Evolutionary conservation across 305 asterid species (phyloP).

Genomic region (Solanum hybrid): DNA sequence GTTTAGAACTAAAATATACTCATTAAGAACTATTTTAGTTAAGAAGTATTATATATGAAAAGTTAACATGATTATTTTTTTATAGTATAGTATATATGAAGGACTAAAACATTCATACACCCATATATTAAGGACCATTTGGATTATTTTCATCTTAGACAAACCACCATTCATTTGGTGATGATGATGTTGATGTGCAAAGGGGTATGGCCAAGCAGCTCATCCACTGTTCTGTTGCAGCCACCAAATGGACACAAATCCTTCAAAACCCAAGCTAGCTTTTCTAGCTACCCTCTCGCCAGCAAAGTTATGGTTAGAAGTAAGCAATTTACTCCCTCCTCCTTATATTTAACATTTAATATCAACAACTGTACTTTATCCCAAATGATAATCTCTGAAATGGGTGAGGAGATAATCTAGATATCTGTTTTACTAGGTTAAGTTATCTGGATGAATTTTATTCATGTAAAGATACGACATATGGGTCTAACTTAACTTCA

Average conservation of each 20-base stretch:
- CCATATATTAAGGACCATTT: background rate
- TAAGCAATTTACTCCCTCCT: slow-evolving; percentile 12
- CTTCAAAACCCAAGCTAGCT: background rate
- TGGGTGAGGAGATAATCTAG: background rate
- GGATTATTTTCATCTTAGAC: background rate
- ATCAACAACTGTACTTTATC: background rate
- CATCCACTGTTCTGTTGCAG: background rate
- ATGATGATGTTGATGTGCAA: background rate
- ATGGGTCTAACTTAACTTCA: background rate
- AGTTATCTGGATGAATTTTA: background rate
- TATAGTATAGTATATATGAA: background rate
- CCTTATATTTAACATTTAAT: background rate
- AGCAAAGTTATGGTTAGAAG: slow-evolving; percentile 40
- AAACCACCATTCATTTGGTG: background rate
- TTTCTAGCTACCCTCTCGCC: slow-evolving; percentile 27
- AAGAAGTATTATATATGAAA: background rate
- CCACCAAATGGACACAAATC: background rate
- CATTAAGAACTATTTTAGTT: background rate
- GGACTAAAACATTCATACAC: background rate
- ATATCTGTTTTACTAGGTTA: background rate
- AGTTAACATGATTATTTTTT: background rate
- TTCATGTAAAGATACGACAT: too few relatives aligned
- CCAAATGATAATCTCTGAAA: background rate
- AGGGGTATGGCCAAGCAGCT: background rate
- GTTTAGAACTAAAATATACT: too few relatives aligned